Conservation (phyloP, 163 green algal species). For the Scenedesmus sp. region DNA sequence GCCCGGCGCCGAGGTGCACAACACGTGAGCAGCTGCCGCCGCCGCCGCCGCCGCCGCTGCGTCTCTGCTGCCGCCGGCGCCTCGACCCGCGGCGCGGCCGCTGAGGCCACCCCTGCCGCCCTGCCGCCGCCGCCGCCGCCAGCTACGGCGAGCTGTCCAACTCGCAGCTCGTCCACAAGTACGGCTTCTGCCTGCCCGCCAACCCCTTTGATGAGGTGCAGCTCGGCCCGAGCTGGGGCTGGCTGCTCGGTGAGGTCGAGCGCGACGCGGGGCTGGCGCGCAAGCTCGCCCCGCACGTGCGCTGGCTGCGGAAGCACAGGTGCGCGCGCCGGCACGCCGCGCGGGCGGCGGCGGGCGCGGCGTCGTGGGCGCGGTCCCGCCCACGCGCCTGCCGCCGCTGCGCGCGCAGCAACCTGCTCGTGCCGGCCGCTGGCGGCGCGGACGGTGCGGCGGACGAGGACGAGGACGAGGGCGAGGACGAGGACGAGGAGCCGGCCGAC, state of each 20-base stretch:
- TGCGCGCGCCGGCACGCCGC: neutral
- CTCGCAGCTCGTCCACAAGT: constrained; percentile 35
- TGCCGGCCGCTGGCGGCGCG: constrained; percentile 1
- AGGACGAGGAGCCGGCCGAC: neutral
- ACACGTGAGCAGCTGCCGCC: constrained; percentile 72
- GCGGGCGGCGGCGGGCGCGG: neutral
- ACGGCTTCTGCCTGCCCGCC: constrained; percentile 34
- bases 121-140: no score
- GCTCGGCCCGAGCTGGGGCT: neutral
- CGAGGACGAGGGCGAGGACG: constrained; percentile 15
- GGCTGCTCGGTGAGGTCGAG: constrained; percentile 1
- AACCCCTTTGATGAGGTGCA: constrained; percentile 44
- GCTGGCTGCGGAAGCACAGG: constrained; percentile 41
- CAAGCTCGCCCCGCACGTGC: neutral
- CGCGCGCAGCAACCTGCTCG: neutral
- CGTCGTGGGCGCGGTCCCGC: neutral
- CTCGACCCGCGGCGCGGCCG: no score
- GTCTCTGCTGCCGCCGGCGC: no score
- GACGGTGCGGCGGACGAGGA: neutral
- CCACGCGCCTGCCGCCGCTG: neutral
- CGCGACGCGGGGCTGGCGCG: neutral
- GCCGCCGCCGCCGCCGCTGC: no score
- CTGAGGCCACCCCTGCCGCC: no score
- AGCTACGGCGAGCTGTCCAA: constrained; percentile 40
- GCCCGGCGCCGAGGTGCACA: constrained; percentile 76